A percentile compares a stretch with the other conserved stretches of the same genome.
Conservation (phyloP, 345 rosid species). For the Eutrema japonicum region DNA sequence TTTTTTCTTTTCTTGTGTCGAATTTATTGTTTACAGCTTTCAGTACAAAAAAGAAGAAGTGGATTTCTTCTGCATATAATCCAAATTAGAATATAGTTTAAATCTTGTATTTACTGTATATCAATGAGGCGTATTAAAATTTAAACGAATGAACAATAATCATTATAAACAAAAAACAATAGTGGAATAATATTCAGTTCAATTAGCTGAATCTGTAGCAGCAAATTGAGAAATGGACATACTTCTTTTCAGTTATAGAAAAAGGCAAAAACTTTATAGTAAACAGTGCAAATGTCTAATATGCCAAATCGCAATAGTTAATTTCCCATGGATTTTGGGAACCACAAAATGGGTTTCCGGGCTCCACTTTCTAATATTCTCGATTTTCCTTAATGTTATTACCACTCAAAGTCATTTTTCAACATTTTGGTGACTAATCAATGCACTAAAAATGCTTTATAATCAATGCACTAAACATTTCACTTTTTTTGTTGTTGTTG, state of each 20-base stretch:
- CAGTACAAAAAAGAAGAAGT: neutral
- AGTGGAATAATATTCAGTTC: neutral
- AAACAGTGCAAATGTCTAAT: conserved; percentile 33
- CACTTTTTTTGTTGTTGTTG: neutral
- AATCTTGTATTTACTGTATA: neutral
- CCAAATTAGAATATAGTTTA: neutral
- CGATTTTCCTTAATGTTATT: neutral
- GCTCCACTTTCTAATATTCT: conserved; percentile 22
- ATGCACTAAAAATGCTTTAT: neutral
- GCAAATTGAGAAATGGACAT: conserved; percentile 1
- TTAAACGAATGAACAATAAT: neutral
- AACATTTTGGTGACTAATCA: neutral
- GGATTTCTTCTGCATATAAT: neutral
- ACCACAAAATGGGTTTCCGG: conserved; percentile 39
- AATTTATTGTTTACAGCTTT: conserved; percentile 37
- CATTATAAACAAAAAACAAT: neutral
- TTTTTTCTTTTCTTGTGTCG: neutral
- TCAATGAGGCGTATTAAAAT: neutral
- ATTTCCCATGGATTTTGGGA: conserved; percentile 35
- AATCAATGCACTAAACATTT: neutral
- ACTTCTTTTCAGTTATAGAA: conserved; percentile 35
- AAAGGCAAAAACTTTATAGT: conserved; percentile 42
- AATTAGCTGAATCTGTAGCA: neutral
- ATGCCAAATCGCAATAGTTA: conserved; percentile 30
- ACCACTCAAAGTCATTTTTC: neutral